phyloP scores from a whole-genome alignment of 345 rosid genomes.

The Boechera stricta region DNA sequence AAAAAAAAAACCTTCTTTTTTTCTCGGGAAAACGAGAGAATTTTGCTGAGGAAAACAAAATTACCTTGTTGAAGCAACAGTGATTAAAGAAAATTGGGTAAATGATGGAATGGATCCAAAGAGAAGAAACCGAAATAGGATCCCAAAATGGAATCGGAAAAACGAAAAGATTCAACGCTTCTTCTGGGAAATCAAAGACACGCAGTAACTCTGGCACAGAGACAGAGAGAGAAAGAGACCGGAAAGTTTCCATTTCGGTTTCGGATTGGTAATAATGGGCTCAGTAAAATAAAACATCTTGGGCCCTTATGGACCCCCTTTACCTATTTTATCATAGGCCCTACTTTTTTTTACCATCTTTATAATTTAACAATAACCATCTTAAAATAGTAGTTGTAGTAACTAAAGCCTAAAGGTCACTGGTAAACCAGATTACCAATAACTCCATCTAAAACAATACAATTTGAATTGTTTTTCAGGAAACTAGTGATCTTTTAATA shows the following conservation, averaged over 20 bases:
- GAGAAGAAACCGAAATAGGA: conserved; percentile 18
- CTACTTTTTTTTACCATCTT: background rate
- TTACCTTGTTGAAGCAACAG: conserved; percentile 29
- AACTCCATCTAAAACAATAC: background rate
- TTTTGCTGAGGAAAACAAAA: conserved; percentile 12
- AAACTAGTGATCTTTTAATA: background rate
- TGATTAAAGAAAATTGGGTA: background rate
- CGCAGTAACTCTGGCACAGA: conserved; percentile 26
- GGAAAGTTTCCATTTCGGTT: conserved; percentile 27
- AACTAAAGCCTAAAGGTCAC: too few relatives aligned
- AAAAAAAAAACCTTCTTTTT: background rate
- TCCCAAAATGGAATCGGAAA: conserved; percentile 21
- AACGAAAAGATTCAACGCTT: conserved; percentile 42
- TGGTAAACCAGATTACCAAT: background rate
- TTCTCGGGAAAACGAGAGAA: conserved; percentile 21
- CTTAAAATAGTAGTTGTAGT: too few relatives aligned
- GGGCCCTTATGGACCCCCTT: conserved; percentile 18
- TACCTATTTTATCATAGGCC: background rate
- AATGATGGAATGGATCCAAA: conserved; percentile 27
- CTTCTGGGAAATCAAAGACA: conserved; percentile 41
- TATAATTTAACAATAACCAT: background rate
- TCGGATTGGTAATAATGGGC: conserved; percentile 36
- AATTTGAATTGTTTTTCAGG: background rate
- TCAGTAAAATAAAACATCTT: background rate
- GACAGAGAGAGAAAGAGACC: conserved; percentile 27